Base-by-base conservation (phyloP, 306 rosid species). In the Comarum palustre region DNA sequence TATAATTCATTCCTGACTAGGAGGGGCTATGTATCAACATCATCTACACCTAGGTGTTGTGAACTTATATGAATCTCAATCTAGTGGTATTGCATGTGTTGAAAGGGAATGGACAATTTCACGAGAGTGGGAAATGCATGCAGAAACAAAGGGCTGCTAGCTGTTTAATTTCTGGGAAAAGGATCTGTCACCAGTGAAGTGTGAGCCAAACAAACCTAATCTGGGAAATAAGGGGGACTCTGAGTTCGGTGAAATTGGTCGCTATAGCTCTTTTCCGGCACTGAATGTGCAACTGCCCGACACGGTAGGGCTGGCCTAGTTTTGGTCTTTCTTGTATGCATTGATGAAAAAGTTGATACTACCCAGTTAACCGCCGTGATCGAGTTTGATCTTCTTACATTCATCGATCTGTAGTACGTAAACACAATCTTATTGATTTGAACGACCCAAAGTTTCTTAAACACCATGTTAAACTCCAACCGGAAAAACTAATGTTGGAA, bases 161-260 rank as follows among this genome's bases (percentile, higher is more conserved):
- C 62, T 59, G 65, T n/a, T n/a, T n/a, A n/a, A n/a, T 15, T 59
- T 59, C n/a, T 29, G 39, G 13, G 34, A n/a, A 38, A 66, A 42
- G 1, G 8, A 8, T 67, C 39, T 8, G 41, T 45, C 41, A 17
- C n/a, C n/a, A 27, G 72, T 8, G 46, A 46, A 27, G 42, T 25
- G 31, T 27, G 41, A 68, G 42, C 41, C 72, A 10, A 67, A 67
- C 41, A 46, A 67, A 46, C 72, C 72, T 36, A 46, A 67, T 15
- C 47, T 25, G 38, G 38, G 50, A 43, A 22, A 8, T 67, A 16
- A 67, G 57, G 25, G 57, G 12, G 55, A 51, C 57, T 51, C 59
- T 20, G 9, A 8, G 59, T 52, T 52, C 59, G 59, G 25, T 24
- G 7, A 66, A 63, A 36, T 3, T 24, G 32, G 51, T 22, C 5